A percentile compares a stretch with the other conserved stretches of the same genome.
phyloP scores from a whole-genome alignment of 2,329 filamentous ascomycete species.

The Aspergillus pseudonomiae region DNA sequence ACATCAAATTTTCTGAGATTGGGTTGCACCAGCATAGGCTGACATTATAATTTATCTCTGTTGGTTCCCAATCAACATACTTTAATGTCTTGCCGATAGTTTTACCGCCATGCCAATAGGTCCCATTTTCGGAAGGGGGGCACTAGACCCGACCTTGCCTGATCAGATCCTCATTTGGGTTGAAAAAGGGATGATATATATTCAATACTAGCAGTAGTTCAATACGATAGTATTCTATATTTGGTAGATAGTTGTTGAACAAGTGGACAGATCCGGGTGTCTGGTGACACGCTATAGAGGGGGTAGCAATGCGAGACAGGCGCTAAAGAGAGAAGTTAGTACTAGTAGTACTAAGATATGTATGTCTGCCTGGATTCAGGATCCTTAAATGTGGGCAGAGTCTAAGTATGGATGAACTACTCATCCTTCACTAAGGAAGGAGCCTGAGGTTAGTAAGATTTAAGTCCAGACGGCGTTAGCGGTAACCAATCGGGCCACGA shows the following conservation, averaged over 20 bases:
- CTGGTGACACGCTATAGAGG: neutral
- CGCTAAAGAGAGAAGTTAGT: neutral
- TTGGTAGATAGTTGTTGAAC: neutral
- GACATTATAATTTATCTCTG: neutral
- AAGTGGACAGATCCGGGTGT: neutral
- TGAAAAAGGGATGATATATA: neutral
- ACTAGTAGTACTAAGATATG: neutral
- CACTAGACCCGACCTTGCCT: neutral
- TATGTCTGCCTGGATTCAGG: neutral
- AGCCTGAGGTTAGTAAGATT: neutral
- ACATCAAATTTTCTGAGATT: neutral
- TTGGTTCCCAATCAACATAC: neutral
- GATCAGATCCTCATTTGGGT: neutral
- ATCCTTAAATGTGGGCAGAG: neutral
- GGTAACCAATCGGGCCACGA: conserved; percentile 8
- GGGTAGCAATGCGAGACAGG: neutral
- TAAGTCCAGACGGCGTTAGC: neutral
- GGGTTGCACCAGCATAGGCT: neutral
- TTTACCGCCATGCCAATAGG: neutral
- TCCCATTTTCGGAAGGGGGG: conserved; percentile 9
- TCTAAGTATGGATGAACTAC: neutral
- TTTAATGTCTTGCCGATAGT: neutral
- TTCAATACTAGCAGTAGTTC: neutral
- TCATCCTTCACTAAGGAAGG: neutral
- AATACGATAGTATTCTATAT: neutral